Evolutionary conservation across 345 rosid genomes (phyloP).

Genomic region (Anacardium occidentale): DNA sequence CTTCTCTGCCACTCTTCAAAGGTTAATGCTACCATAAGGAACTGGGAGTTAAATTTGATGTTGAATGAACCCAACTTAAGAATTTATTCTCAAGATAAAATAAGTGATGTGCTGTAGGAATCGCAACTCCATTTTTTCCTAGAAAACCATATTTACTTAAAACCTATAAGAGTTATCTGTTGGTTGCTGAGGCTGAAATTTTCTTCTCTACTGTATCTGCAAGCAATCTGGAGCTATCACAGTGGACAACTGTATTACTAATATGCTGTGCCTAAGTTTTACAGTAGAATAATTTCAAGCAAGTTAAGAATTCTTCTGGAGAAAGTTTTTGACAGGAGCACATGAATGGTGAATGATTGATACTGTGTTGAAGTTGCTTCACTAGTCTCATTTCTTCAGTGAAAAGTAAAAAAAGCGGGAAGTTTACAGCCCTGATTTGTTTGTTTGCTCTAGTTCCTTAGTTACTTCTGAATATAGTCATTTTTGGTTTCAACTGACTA

Average conservation of each 20-base stretch:
- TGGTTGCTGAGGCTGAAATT: not conserved
- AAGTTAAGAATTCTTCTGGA: not conserved
- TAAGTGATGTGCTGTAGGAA: not conserved
- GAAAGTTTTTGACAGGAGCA: not conserved
- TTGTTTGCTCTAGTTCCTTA: not conserved
- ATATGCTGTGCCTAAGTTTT: too few relatives aligned
- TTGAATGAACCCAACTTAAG: not conserved
- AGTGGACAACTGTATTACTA: too few relatives aligned
- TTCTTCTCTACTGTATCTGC: too few relatives aligned
- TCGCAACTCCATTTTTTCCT: not conserved
- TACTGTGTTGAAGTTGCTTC: not conserved
- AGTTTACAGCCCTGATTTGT: not conserved
- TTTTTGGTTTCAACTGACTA: not conserved
- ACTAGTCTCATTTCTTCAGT: not conserved
- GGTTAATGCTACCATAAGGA: not conserved
- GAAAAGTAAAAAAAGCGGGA: not conserved
- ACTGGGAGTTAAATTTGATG: not conserved
- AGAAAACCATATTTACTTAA: not conserved
- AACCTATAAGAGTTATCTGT: constrained; percentile 5
- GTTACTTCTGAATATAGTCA: not conserved
- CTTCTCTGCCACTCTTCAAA: not conserved
- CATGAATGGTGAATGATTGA: not conserved
- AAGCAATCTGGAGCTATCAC: not conserved
- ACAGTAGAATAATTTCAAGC: not conserved
- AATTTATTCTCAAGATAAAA: not conserved